A percentile compares a stretch with the other conserved stretches of the same genome.
Evolutionary conservation across 2,329 filamentous ascomycete species (phyloP).

Genomic region (Paecilomyces sp.): DNA sequence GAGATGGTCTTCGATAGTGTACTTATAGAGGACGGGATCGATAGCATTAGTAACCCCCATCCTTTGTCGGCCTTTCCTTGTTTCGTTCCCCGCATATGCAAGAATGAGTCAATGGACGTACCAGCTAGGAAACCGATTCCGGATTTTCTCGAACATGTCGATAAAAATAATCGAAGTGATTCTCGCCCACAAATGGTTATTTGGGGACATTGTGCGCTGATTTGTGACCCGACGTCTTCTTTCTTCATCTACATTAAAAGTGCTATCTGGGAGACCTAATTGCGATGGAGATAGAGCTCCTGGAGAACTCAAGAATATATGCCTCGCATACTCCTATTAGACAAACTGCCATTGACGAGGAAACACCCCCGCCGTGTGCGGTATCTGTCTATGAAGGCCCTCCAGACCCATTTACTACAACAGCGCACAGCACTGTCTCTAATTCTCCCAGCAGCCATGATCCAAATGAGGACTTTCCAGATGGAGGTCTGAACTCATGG

Average conservation of each 20-base stretch:
- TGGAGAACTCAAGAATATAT: background rate
- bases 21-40: background rate
- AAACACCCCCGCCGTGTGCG: background rate
- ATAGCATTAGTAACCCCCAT: background rate
- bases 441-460: background rate
- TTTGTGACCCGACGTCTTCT: background rate
- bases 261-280: background rate
- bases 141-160: background rate
- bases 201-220: background rate
- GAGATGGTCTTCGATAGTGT: background rate
- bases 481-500: conserved; percentile 29
- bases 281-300: background rate
- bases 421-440: background rate
- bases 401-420: background rate
- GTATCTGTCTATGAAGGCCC: background rate
- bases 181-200: background rate
- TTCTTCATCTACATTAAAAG: background rate
- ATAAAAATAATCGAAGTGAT: background rate
- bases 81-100: background rate
- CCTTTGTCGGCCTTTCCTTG: background rate
- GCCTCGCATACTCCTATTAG: background rate
- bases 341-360: background rate
- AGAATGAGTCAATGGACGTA: background rate
- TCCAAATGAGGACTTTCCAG: conserved; percentile 15
- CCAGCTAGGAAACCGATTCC: background rate